Evolutionary conservation across 805 yeast species (phyloP).

Genomic region (Candida ovalis): DNA sequence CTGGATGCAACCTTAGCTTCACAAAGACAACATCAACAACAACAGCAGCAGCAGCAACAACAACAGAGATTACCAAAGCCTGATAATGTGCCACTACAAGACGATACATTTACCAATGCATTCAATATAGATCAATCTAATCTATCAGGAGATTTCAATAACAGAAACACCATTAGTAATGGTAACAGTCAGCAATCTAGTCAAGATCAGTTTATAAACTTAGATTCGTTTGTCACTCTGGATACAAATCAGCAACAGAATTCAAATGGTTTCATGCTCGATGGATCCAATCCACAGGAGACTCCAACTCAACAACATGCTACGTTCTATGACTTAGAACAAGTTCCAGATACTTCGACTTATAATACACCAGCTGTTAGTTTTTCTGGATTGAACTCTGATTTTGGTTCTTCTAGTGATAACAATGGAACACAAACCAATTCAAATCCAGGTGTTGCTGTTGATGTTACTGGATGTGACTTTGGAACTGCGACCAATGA

Average conservation of each 20-base stretch:
- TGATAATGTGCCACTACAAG: background rate
- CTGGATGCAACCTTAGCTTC: background rate
- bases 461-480: background rate
- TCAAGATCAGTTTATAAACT: background rate
- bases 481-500: background rate
- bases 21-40: background rate
- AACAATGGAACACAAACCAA: background rate
- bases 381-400: background rate
- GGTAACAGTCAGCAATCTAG: background rate
- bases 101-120: background rate
- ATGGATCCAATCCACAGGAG: background rate
- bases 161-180: background rate
- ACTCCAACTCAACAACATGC: slow-evolving; percentile 2
- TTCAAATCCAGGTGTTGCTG: slow-evolving; percentile 11
- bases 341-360: slow-evolving; percentile 2
- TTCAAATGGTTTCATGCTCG: background rate
- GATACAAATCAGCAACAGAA: background rate
- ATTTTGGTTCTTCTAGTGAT: background rate
- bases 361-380: slow-evolving; percentile 5
- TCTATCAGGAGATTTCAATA: background rate
- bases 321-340: slow-evolving; percentile 10
- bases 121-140: background rate
- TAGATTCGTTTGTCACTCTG: background rate
- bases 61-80: background rate
- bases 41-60: background rate